Evolutionary conservation across 1,139 yeast genomes (phyloP).

Genomic region (Debaryomycetaceae sp.): DNA sequence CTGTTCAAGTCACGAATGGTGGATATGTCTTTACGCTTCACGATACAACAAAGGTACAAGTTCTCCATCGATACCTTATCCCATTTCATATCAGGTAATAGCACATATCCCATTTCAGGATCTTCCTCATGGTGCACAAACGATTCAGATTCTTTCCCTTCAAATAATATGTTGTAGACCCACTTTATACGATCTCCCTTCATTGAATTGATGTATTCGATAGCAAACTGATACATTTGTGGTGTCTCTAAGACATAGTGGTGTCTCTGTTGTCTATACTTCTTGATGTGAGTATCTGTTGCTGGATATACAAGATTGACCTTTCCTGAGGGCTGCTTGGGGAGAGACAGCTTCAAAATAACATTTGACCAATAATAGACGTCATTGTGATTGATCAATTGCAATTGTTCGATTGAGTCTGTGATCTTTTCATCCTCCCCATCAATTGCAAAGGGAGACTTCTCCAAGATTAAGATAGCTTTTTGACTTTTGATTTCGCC

Average conservation of each 20-base stretch:
- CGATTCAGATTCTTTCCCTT: constrained; percentile 83
- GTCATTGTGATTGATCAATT: constrained; percentile 65
- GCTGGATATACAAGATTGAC: constrained; percentile 86
- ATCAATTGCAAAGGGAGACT: constrained; percentile 53
- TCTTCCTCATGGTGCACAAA: constrained; percentile 64
- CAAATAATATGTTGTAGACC: constrained; percentile 81
- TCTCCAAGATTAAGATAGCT: constrained; percentile 76
- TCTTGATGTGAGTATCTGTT: constrained; percentile 75
- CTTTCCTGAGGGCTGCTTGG: constrained; percentile 59
- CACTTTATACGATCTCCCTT: constrained; percentile 77
- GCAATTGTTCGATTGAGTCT: constrained; percentile 29
- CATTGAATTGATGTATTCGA: constrained; percentile 76
- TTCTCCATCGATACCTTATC: constrained; percentile 69
- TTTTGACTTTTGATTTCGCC: constrained; percentile 58
- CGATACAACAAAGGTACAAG: constrained; percentile 76
- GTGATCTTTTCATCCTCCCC: constrained; percentile 15
- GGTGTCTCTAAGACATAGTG: constrained; percentile 81
- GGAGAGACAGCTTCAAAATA: constrained; percentile 44
- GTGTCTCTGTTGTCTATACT: constrained; percentile 55
- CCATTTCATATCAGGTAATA: constrained; percentile 91
- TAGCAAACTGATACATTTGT: constrained; percentile 61
- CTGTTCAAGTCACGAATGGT: constrained; percentile 72
- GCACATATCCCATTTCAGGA: constrained; percentile 50
- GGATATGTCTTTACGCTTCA: constrained; percentile 64
- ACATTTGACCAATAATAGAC: constrained; percentile 80